These are phyloP conservation scores for Brassica nigra DNA, from an alignment of 345 rosid species.

Conservation along the genomic window DNA sequence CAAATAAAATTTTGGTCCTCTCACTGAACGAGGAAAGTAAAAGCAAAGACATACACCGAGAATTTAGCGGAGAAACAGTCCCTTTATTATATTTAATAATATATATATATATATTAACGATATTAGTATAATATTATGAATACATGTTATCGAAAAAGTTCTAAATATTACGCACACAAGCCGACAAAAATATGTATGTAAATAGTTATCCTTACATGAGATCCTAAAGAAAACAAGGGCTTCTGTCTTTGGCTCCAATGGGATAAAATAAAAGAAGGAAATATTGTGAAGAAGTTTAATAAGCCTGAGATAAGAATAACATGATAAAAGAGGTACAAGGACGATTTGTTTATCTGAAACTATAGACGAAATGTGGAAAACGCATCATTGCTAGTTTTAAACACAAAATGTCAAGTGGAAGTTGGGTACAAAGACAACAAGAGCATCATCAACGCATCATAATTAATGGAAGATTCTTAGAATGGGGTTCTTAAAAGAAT, in stretches of 20 bases:
- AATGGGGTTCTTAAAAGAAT: no score
- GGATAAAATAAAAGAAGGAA: slow-evolving; percentile 1
- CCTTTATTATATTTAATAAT: slow-evolving; percentile 9
- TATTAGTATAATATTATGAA: not conserved
- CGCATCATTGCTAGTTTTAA: not conserved
- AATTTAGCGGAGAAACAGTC: slow-evolving; percentile 43
- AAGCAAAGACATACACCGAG: slow-evolving; percentile 46
- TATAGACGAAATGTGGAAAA: not conserved
- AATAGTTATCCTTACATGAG: slow-evolving; percentile 24
- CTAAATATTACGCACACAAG: slow-evolving; percentile 13
- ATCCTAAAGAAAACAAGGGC: slow-evolving; percentile 31
- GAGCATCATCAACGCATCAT: no score
- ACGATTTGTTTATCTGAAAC: not conserved
- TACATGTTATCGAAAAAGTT: not conserved
- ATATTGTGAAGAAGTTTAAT: not conserved
- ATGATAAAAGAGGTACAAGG: not conserved
- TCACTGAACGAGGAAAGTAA: slow-evolving; percentile 42
- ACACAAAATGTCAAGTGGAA: slow-evolving; percentile 32
- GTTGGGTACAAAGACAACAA: slow-evolving; percentile 15
- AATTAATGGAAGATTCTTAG: no score
- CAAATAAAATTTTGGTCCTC: slow-evolving; percentile 37
- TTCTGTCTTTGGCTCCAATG: slow-evolving; percentile 25
- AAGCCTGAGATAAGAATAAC: slow-evolving; percentile 8
- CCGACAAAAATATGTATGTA: slow-evolving; percentile 28
- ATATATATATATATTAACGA: not conserved